Conservation (phyloP, 1,139 yeast genomes). For the Schizosaccharomyces versatilis region DNA sequence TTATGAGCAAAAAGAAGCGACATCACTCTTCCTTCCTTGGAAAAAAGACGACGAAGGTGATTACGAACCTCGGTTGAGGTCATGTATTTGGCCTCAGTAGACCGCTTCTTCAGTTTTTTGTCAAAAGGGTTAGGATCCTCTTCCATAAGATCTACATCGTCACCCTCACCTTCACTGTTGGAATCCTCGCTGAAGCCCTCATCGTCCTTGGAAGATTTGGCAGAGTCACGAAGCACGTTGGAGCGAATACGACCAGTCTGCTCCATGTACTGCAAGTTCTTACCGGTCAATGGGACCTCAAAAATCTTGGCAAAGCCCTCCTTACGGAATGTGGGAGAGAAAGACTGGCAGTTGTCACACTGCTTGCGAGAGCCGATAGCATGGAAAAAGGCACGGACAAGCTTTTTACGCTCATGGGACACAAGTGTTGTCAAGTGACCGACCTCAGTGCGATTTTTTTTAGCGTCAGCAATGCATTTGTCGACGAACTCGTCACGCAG, state of each 20-base stretch:
- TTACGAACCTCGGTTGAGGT: conserved; percentile 71
- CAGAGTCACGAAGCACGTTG: conserved; percentile 6
- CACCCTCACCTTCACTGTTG: conserved; percentile 13
- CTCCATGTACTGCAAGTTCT: conserved; percentile 28
- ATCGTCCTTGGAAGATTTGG: conserved; percentile 9
- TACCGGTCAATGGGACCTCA: conserved; percentile 63
- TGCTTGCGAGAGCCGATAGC: conserved; percentile 52
- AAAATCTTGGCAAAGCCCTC: conserved; percentile 88
- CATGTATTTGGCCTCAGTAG: conserved; percentile 38
- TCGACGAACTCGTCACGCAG: conserved; percentile 24
- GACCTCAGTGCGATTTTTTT: conserved; percentile 15
- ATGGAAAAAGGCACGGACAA: conserved; percentile 56
- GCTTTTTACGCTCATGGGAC: conserved; percentile 60
- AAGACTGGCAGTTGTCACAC: conserved; percentile 87
- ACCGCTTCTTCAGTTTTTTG: conserved; percentile 25
- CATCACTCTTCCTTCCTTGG: conserved; percentile 4
- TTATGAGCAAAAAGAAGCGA: background rate
- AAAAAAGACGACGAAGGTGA: conserved; percentile 30
- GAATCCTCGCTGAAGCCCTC: conserved; percentile 14
- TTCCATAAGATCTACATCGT: conserved; percentile 15
- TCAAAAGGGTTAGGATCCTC: conserved; percentile 17
- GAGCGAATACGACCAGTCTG: conserved; percentile 9
- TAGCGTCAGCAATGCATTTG: conserved; percentile 45
- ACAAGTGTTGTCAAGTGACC: conserved; percentile 16
- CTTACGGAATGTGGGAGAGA: conserved; percentile 77